phyloP scores from a whole-genome alignment of 495 filamentous ascomycete species.

The Hypoxylon crocopeplum region DNA sequence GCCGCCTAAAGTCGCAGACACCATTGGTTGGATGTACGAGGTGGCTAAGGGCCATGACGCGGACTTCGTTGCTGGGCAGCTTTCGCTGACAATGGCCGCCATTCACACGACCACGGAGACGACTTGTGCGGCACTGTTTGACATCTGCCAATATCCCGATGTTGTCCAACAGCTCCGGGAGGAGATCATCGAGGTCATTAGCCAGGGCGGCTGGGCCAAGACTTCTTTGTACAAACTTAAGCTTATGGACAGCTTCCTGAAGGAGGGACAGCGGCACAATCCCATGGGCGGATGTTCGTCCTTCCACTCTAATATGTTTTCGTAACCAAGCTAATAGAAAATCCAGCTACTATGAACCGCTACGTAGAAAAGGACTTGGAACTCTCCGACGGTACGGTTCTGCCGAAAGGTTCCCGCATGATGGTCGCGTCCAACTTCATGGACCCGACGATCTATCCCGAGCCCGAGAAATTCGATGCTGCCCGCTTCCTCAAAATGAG shows the following conservation, averaged over 20 bases:
- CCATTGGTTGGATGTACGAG: conserved; percentile 47
- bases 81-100: conserved; percentile 42
- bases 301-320: neutral
- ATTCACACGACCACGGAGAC: conserved; percentile 50
- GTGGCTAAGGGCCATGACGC: conserved; percentile 34
- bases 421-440: conserved; percentile 43
- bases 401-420: conserved; percentile 58
- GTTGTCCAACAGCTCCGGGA: conserved; percentile 46
- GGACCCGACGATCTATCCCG: conserved; percentile 53
- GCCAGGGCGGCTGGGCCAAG: conserved; percentile 52
- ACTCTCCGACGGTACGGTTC: conserved; percentile 54
- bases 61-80: conserved; percentile 40
- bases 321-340: conserved; percentile 13
- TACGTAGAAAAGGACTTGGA: conserved; percentile 44
- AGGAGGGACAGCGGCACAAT: conserved; percentile 49
- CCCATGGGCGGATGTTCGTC: conserved; percentile 46
- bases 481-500: conserved; percentile 56
- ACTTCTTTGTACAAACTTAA: conserved; percentile 57
- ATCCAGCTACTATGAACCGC: conserved; percentile 52
- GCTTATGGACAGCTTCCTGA: conserved; percentile 59
- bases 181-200: conserved; percentile 48
- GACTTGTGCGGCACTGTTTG: conserved; percentile 44
- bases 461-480: conserved; percentile 53
- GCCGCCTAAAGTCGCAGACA: conserved; percentile 42
- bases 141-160: conserved; percentile 49